Base-by-base conservation (phyloP, 257 asterid species). In the Solanum medicagineum region DNA sequence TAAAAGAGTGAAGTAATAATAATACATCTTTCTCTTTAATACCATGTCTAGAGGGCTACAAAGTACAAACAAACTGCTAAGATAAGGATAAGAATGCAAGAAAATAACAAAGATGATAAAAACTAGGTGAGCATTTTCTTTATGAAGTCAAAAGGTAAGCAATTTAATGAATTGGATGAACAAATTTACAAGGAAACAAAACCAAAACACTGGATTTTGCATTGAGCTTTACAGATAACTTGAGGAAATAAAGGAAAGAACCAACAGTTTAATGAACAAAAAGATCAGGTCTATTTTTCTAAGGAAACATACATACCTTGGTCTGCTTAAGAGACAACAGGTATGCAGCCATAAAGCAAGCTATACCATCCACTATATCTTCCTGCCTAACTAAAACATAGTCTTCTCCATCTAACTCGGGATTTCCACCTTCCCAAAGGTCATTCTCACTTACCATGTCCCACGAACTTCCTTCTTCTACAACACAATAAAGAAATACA, bases 301-400 rank as follows among this genome's bases (percentile, higher is more conserved):
- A 74, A 12, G 29, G 51, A 79, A 29, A 19, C 12, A 19, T 26
- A 19, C 83, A 79, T 86, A 94, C 99, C 98, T 95, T 97, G 11
- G 99, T 92, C 91, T 97, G 93, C 89, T 97, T 92, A 87, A 95
- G 96, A 71, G 99, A 97, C 86, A 93, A 75, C 20, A 97, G 87
- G 87, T 94, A 97, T 63, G 97, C 97, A 85, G 99, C 99, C 99
- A 97, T 97, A 93, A 95, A 97, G 87, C 98, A 90, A 24, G 99
- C 99, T 84, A 97, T 93, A 83, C 99, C 98, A 85, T 97, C 99
- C 92, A 93, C 90, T 88, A 97, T 97, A 88, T 97, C 99, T 88
- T 97, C 99, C 89, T 95, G 95, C 91, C 95, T 94, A 85, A 97
- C 99, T 88, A 97, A 86, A 83, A 97, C 98, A 84, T 90, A 97